A percentile compares a stretch with the other conserved stretches of the same genome.
Conservation (phyloP, 805 yeast genomes). For the Kockiozyma suomiensis region DNA sequence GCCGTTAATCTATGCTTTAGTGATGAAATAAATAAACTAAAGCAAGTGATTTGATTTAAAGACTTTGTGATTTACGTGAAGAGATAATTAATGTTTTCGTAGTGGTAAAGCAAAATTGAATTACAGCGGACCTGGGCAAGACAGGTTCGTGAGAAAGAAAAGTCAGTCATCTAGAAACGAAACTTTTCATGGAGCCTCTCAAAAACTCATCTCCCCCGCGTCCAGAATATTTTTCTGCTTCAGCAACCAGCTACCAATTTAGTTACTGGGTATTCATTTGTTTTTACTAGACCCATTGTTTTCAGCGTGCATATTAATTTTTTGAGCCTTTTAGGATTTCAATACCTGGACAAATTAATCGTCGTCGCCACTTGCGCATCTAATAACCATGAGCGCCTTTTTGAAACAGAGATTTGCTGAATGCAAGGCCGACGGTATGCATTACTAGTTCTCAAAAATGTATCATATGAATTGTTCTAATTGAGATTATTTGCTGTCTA, state of each 20-base stretch:
- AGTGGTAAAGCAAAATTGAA: too few species aligned
- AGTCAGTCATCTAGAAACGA: neutral
- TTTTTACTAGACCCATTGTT: too few species aligned
- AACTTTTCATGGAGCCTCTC: neutral
- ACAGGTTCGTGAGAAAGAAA: neutral
- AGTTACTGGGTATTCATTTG: neutral
- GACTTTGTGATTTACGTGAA: too few species aligned
- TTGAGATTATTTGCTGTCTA: neutral
- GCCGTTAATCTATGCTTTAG: too few species aligned
- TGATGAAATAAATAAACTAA: too few species aligned
- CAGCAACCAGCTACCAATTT: neutral
- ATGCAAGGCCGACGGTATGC: constrained; percentile 31
- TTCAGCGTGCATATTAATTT: too few species aligned
- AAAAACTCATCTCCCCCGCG: neutral
- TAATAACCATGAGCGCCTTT: constrained; percentile 20
- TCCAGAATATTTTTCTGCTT: neutral
- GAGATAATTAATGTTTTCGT: too few species aligned
- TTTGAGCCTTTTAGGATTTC: too few species aligned
- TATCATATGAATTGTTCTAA: too few species aligned
- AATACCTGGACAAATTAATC: neutral
- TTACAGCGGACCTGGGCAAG: too few species aligned
- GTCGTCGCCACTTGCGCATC: neutral
- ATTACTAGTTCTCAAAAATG: too few species aligned
- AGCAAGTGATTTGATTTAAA: too few species aligned
- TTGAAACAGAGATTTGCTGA: constrained; percentile 19